phyloP scores from a whole-genome alignment of 352 stramenopile species.

The Poterioochromonas sp. region DNA sequence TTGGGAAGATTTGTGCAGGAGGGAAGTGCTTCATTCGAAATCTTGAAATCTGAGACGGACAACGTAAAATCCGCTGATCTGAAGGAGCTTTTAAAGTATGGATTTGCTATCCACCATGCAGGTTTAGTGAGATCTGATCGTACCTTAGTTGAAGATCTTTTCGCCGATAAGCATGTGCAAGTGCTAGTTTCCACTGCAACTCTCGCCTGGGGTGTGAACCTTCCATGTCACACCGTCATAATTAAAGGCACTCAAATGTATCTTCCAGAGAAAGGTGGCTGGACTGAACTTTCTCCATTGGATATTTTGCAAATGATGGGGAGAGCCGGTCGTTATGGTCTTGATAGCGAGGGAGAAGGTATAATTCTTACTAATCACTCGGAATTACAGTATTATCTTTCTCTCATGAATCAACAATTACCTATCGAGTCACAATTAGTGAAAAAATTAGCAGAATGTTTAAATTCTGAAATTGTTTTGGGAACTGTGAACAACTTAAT shows the following conservation, averaged over 20 bases:
- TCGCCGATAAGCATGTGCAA: constrained; percentile 87
- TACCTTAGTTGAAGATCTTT: constrained; percentile 96
- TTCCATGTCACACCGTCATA: constrained; percentile 98
- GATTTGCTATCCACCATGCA: constrained; percentile 98
- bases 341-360: constrained; percentile 71
- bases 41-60: constrained; percentile 82
- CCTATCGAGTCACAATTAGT: constrained; percentile 97
- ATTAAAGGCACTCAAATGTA: constrained; percentile 99
- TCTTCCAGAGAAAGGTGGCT: constrained; percentile 90
- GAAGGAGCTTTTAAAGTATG: constrained; percentile 94
- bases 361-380: constrained; percentile 99
- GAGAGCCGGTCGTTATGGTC: constrained; percentile 72
- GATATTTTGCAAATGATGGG: constrained; percentile 97
- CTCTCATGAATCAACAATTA: constrained; percentile 97
- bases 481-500: constrained; percentile 83
- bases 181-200: constrained; percentile 96
- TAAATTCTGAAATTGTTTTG: constrained; percentile 98
- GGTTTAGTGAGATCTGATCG: constrained; percentile 92
- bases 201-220: constrained; percentile 98
- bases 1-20: constrained; percentile 77
- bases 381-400: constrained; percentile 98
- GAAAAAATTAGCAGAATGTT: constrained; percentile 85
- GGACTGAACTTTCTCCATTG: constrained; percentile 92
- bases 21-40: constrained; percentile 59
- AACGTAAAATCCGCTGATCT: constrained; percentile 88